Evolutionary conservation across 768 basidiomycete genomes (phyloP).

Genomic region (Xerocomellus chrysenteron): DNA sequence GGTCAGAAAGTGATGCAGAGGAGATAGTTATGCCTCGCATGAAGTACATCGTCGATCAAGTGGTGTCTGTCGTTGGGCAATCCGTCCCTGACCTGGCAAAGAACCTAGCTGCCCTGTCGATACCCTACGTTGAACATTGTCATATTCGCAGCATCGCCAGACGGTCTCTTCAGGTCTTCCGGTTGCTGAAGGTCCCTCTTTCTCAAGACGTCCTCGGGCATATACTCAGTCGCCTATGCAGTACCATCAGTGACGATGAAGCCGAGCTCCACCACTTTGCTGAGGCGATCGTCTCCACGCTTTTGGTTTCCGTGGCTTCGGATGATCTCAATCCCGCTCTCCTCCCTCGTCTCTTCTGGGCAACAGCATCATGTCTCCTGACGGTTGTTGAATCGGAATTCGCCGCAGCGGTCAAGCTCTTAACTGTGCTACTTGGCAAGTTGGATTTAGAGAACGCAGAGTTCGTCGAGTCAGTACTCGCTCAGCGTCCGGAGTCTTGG

Average conservation of each 20-base stretch:
- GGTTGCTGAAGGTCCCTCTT: slow-evolving; percentile 71
- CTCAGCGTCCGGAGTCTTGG: slow-evolving; percentile 73
- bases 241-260: slow-evolving; percentile 76
- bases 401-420: slow-evolving; percentile 57
- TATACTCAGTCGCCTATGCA: slow-evolving; percentile 79
- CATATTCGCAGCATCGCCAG: slow-evolving; percentile 84
- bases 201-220: slow-evolving; percentile 72
- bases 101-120: slow-evolving; percentile 76
- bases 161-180: slow-evolving; percentile 88
- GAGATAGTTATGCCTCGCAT: slow-evolving; percentile 63
- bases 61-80: slow-evolving; percentile 67
- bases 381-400: slow-evolving; percentile 86
- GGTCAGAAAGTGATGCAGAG: slow-evolving; percentile 69
- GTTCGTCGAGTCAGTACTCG: slow-evolving; percentile 67
- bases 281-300: slow-evolving; percentile 75
- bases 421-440: slow-evolving; percentile 63
- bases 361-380: slow-evolving; percentile 72
- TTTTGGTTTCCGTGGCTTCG: slow-evolving; percentile 59
- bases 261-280: slow-evolving; percentile 80
- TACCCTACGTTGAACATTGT: slow-evolving; percentile 85
- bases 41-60: slow-evolving; percentile 60
- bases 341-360: slow-evolving; percentile 88
- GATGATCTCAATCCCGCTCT: slow-evolving; percentile 58
- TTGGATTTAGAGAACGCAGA: slow-evolving; percentile 69
- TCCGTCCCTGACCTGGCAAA: slow-evolving; percentile 67